Conservation (phyloP, 2,329 filamentous ascomycete genomes). For the Didymella arachidicola region DNA sequence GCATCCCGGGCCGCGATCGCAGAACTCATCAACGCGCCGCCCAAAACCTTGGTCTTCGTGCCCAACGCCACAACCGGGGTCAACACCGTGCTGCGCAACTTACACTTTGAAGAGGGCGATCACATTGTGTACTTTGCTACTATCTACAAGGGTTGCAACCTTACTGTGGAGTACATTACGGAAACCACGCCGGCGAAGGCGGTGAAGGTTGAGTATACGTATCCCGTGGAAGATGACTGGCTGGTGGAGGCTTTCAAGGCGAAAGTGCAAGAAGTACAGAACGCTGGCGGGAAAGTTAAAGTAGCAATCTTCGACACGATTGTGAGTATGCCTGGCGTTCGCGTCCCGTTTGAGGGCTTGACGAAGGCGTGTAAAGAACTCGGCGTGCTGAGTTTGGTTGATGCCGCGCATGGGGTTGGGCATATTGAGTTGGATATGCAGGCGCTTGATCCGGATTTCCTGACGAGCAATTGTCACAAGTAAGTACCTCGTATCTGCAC, state of each 20-base stretch:
- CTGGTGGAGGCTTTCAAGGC: constrained; percentile 68
- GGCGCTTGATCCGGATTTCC: constrained; percentile 79
- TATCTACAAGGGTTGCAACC: constrained; percentile 80
- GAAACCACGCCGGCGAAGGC: constrained; percentile 66
- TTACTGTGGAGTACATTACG: constrained; percentile 73
- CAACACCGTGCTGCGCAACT: constrained; percentile 80
- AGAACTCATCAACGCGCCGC: constrained; percentile 69
- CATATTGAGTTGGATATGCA: constrained; percentile 75
- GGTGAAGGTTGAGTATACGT: constrained; percentile 67
- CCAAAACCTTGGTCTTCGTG: constrained; percentile 76
- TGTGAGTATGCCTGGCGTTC: constrained; percentile 77
- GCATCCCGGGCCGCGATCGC: constrained; percentile 67
- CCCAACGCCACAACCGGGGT: constrained; percentile 80
- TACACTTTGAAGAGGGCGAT: constrained; percentile 74
- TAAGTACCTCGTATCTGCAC: constrained; percentile 19
- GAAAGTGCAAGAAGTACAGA: constrained; percentile 62
- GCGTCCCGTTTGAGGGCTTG: constrained; percentile 79
- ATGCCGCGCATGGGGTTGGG: constrained; percentile 86
- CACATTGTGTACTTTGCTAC: constrained; percentile 81
- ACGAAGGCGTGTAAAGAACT: constrained; percentile 69
- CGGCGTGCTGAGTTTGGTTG: constrained; percentile 75
- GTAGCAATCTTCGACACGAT: constrained; percentile 82
- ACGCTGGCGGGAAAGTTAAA: constrained; percentile 67
- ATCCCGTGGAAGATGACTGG: constrained; percentile 74
- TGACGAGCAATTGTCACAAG: constrained; percentile 74